Conservation (phyloP, 2,329 filamentous ascomycete genomes). For the Beauveria brongniartii region DNA sequence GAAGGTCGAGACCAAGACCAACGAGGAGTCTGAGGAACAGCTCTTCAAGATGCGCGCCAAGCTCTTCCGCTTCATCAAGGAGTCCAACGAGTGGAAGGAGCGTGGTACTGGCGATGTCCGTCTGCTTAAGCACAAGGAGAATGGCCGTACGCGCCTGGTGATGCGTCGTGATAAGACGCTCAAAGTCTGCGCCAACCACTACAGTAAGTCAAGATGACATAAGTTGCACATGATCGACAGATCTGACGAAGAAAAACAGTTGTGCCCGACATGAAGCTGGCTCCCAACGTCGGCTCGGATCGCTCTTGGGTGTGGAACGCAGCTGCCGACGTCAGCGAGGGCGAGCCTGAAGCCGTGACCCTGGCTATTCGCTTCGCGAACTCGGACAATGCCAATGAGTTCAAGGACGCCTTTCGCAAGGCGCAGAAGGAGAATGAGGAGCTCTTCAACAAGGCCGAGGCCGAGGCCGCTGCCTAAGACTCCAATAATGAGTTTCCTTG, state of each 20-base stretch:
- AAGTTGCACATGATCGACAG: neutral
- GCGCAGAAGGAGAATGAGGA: constrained; percentile 94
- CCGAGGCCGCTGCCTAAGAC: constrained; percentile 17
- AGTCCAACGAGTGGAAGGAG: constrained; percentile 97
- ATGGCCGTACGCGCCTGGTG: constrained; percentile 92
- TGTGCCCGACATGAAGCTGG: constrained; percentile 97
- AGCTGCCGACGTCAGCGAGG: constrained; percentile 94
- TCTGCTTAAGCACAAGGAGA: constrained; percentile 97
- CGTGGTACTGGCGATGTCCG: constrained; percentile 93
- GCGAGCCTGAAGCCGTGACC: constrained; percentile 91
- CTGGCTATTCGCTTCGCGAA: constrained; percentile 97
- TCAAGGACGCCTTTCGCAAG: constrained; percentile 97
- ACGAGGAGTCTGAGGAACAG: constrained; percentile 97
- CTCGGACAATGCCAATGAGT: constrained; percentile 92
- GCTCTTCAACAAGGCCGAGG: constrained; percentile 55
- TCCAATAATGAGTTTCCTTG: no score
- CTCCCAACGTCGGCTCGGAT: constrained; percentile 95
- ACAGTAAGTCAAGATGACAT: constrained; percentile 58
- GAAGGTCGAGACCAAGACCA: constrained; percentile 94
- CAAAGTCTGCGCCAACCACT: constrained; percentile 99
- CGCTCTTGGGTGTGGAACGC: constrained; percentile 99
- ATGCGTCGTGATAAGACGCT: constrained; percentile 99
- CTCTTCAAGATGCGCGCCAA: constrained; percentile 99
- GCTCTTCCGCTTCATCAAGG: constrained; percentile 95
- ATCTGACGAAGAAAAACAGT: constrained; percentile 37